Base-by-base conservation (phyloP, 306 rosid species). In the Carpinus viminea region DNA sequence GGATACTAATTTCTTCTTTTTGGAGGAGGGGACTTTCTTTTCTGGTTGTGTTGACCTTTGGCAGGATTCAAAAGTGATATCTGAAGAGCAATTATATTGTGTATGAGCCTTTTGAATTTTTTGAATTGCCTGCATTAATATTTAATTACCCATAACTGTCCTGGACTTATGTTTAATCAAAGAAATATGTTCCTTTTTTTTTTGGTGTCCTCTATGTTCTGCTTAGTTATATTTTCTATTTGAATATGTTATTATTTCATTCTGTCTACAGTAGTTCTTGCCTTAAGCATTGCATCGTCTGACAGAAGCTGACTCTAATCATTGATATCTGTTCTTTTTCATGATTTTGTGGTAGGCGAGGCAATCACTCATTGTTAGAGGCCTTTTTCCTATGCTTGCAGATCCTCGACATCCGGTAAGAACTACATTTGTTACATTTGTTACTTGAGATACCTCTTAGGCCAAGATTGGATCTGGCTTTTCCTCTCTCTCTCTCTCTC, bases 391-490 rank as follows among this genome's bases (percentile, higher is more conserved):
- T 76, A 88, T 85, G 97, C 99, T 96, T 68, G 99, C 99, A 53
- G 99, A 96, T 87, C 98, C 99, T 43, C 92, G 98, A 61, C 99
- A 93, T 80, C 99, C 99, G 55, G 98, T 96, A 89, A 88, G 99
- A 88, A 20, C 53, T 47, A 36, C 12, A 66, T 41, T 66, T 18
- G 50, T 17, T 66, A 8, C 7, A 38, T 36, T 66, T 17, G 50
- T 17, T 66, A 8, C 7, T 66, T 36, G 72, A 41, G 51, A 41
- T 18, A 18, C 51, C 13, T 36, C 5, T 24, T 28, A 28, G 4
- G 4, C 50, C 15, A 66, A 34, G 4, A 34, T 62, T 7, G 68
- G 26, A 13, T 7, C 43, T 28, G n/a, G 13, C 2, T 61, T 5
- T 24, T 13, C 8, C 36, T 34, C 24, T 16, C 70, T 7, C 69